A percentile compares a stretch with the other conserved stretches of the same genome.
Conservation (phyloP, 2,329 filamentous ascomycete species). For the Cercospora zeina region DNA sequence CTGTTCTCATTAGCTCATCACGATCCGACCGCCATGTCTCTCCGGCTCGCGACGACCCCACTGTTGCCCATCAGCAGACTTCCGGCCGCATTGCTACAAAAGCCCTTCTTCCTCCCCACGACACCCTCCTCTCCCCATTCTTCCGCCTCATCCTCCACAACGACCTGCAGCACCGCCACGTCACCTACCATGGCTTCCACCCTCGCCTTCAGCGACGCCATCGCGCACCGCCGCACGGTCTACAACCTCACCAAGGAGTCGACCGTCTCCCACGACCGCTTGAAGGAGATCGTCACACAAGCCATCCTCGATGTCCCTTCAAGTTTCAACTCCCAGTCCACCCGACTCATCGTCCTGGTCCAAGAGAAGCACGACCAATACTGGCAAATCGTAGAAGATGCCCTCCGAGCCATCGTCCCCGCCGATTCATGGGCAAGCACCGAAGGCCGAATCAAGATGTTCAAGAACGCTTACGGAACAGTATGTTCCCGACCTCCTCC, state of each 20-base stretch:
- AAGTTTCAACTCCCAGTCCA: conserved; percentile 86
- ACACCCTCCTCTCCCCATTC: not conserved
- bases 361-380: conserved; percentile 82
- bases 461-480: conserved; percentile 73
- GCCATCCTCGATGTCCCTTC: conserved; percentile 70
- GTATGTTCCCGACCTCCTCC: conserved; percentile 50
- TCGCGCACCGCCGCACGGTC: conserved; percentile 66
- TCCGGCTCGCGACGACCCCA: not conserved
- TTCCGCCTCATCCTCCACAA: not conserved
- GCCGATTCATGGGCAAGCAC: conserved; percentile 62
- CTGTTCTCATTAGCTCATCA: not conserved
- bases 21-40: not conserved
- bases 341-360: conserved; percentile 75
- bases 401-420: conserved; percentile 68
- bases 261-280: conserved; percentile 67
- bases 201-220: conserved; percentile 59
- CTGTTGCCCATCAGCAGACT: conserved; percentile 2
- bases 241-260: conserved; percentile 57
- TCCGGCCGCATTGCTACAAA: conserved; percentile 3
- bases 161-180: conserved; percentile 10
- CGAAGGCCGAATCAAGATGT: conserved; percentile 53
- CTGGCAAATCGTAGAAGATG: conserved; percentile 71
- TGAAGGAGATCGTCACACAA: conserved; percentile 62
- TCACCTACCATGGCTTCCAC: conserved; percentile 43
- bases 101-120: not conserved